A percentile compares a stretch with the other conserved stretches of the same genome.
Conservation (phyloP, 768 basidiomycete genomes). For the Podaxis sp. region DNA sequence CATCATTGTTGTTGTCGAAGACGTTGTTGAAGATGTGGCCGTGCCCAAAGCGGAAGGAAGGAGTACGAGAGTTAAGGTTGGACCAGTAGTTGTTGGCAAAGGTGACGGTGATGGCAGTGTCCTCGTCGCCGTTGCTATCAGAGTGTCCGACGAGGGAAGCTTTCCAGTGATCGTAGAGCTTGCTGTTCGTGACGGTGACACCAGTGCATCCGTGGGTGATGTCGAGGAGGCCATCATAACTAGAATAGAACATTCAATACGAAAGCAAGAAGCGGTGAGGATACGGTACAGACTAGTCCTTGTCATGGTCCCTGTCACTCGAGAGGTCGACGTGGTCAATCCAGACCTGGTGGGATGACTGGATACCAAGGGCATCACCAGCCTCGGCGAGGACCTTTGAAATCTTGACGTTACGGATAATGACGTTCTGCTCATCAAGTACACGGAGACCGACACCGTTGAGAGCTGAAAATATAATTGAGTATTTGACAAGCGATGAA, state of each 20-base stretch:
- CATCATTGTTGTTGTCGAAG: constrained; percentile 38
- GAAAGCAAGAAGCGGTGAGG: not conserved
- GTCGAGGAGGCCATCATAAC: constrained; percentile 42
- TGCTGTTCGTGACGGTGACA: constrained; percentile 36
- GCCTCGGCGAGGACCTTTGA: constrained; percentile 40
- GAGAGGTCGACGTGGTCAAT: constrained; percentile 42
- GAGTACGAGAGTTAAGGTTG: constrained; percentile 41
- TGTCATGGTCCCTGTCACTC: constrained; percentile 41
- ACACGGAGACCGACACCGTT: constrained; percentile 43
- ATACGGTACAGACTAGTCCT: constrained; percentile 28
- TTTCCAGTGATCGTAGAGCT: constrained; percentile 44
- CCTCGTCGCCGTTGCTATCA: constrained; percentile 32
- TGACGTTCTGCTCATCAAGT: constrained; percentile 37
- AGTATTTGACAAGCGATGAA: not conserved
- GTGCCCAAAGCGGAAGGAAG: constrained; percentile 41
- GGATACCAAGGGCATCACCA: constrained; percentile 43
- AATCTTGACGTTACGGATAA: constrained; percentile 46
- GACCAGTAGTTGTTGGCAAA: constrained; percentile 38
- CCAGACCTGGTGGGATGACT: constrained; percentile 36
- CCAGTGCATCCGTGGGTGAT: constrained; percentile 41
- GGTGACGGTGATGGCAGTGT: constrained; percentile 38
- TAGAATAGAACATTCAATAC: constrained; percentile 11
- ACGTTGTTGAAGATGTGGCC: constrained; percentile 44
- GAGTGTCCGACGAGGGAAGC: constrained; percentile 38
- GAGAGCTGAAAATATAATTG: constrained; percentile 26